Evolutionary conservation across 352 stramenopile genomes (phyloP).

Genomic region (Pythium aristosporum): DNA sequence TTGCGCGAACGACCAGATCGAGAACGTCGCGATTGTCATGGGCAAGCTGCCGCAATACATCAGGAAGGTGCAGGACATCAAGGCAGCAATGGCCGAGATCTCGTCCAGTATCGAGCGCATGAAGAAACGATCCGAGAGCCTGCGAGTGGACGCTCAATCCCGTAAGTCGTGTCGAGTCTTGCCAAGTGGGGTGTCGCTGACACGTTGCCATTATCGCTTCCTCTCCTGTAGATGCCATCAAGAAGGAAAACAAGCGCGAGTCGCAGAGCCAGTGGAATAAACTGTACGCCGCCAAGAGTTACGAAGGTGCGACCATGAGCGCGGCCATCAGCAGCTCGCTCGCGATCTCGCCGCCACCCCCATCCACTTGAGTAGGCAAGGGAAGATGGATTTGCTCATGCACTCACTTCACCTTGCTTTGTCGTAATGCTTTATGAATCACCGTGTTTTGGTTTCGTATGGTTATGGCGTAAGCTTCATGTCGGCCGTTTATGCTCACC

Average conservation of each 20-base stretch:
- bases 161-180: slow-evolving; percentile 35
- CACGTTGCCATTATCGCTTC: not conserved
- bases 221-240: slow-evolving; percentile 58
- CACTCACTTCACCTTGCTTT: slow-evolving; percentile 15
- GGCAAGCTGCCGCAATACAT: slow-evolving; percentile 70
- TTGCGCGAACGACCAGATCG: slow-evolving; percentile 54
- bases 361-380: not conserved
- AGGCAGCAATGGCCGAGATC: slow-evolving; percentile 60
- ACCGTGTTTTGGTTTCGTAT: too few species aligned
- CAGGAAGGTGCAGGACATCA: slow-evolving; percentile 65
- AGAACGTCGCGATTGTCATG: slow-evolving; percentile 61
- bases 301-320: slow-evolving; percentile 24
- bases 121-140: slow-evolving; percentile 62
- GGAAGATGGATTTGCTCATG: not conserved
- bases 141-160: slow-evolving; percentile 78
- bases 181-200: not conserved
- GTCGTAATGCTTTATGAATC: not conserved
- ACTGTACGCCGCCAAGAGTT: slow-evolving; percentile 63
- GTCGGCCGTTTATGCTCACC: too few species aligned
- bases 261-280: slow-evolving; percentile 78
- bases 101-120: slow-evolving; percentile 57
- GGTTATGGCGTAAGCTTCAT: too few species aligned
- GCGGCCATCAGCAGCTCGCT: slow-evolving; percentile 20
- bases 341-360: not conserved
- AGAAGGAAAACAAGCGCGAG: slow-evolving; percentile 79